Base-by-base conservation (phyloP, 2,329 filamentous ascomycete genomes). In the Parastagonospora avenae region DNA sequence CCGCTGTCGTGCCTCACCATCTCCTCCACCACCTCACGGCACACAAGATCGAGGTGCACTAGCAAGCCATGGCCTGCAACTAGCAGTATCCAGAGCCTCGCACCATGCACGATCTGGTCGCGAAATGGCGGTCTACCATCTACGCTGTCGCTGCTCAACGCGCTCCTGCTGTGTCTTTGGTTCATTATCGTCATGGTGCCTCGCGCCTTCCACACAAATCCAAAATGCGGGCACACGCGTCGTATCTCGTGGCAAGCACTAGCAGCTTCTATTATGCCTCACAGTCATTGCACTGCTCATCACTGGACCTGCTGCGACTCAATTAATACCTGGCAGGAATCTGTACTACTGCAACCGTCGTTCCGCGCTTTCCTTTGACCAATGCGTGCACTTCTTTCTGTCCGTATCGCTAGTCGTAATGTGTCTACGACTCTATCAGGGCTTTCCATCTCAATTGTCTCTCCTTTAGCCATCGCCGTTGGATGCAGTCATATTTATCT, bases 401-500 rank as follows among this genome's bases (percentile, higher is more conserved):
- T 47, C 55, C 41, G 42, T 53, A 44, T 42, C 43, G 30, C 54
- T 48, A 31, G 47, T 42, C 42, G 48, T 42, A 46, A 59, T 60
- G 48, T 50, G 42, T 47, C 43, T 50, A 40, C 16, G 31, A 53
- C 48, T 45, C 44, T 48, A 60, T 32, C 42, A 37, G 24, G 42
- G 35, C 44, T 56, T 46, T 47, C 45, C 50, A 59, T 45, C 45
- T 47, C 46, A 52, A 53, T 58, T 48, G 52, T 62, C 64, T 62
- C 56, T 69, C 64, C 60, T 64, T 66, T 60, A 62, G 47, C 57
- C 55, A 62, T 61, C 52, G 55, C 60, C 54, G 57, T 56, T 64
- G 61, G 55, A 62, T 66, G 59, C 60, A 60, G 59, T 63, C 67
- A 55, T 74, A 72, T 70, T 72, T 67, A 72, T 74, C 71, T 69